phyloP scores from a whole-genome alignment of 2,329 filamentous ascomycete species.

The Aureobasidium subglaciale region DNA sequence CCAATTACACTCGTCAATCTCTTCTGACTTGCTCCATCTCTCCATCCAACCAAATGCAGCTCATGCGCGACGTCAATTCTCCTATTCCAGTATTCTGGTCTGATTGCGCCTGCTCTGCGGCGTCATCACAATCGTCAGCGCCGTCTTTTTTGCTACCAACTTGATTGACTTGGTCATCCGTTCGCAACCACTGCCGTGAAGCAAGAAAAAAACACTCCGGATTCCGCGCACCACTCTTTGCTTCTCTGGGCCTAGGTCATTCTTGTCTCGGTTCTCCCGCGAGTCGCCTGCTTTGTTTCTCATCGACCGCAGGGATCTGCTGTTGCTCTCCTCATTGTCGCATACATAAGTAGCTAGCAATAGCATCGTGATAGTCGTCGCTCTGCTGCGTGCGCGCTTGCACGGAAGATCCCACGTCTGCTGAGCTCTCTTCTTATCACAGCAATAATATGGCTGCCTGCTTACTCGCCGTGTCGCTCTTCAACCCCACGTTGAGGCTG shows the following conservation, averaged over 20 bases:
- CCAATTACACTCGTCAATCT: neutral
- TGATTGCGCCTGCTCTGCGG: neutral
- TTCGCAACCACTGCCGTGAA: neutral
- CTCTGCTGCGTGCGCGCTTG: no score
- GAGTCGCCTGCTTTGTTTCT: neutral
- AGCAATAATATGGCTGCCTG: neutral
- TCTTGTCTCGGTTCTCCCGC: neutral
- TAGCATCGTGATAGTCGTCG: neutral
- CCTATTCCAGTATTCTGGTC: neutral
- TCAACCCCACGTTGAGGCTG: constrained; percentile 10
- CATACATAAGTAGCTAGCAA: neutral
- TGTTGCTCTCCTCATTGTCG: neutral
- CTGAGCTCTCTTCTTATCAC: neutral
- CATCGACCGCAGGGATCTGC: neutral
- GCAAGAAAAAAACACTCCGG: neutral
- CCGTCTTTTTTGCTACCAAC: neutral
- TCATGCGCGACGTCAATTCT: neutral
- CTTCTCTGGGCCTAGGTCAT: constrained; percentile 3
- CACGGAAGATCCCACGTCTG: no score
- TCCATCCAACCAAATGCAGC: neutral
- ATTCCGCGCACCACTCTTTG: neutral
- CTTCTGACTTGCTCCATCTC: neutral
- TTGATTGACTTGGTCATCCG: neutral
- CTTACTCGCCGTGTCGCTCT: neutral
- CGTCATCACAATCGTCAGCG: constrained; percentile 5